Conservation (phyloP, 2,329 filamentous ascomycete species). For the Colletotrichum kahawae region DNA sequence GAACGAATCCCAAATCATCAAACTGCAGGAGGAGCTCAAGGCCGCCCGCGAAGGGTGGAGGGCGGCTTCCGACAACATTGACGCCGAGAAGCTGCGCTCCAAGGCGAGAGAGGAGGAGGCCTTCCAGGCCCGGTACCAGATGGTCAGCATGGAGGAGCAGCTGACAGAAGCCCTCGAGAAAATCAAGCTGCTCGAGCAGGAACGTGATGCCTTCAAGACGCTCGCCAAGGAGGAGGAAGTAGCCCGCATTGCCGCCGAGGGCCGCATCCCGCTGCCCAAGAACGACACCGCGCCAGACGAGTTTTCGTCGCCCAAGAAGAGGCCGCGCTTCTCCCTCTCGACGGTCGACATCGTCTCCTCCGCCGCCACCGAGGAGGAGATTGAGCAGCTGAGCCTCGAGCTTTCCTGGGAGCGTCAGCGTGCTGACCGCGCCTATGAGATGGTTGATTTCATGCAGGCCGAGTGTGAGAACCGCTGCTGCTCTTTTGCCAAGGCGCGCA, state of each 20-base stretch:
- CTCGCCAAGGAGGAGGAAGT: slow-evolving; percentile 77
- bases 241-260: slow-evolving; percentile 74
- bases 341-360: slow-evolving; percentile 59
- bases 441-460: slow-evolving; percentile 76
- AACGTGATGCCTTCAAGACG: slow-evolving; percentile 76
- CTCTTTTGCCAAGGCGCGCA: slow-evolving; percentile 54
- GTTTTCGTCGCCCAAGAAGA: slow-evolving; percentile 65
- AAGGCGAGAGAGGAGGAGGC: slow-evolving; percentile 71
- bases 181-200: slow-evolving; percentile 71
- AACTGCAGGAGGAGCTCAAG: slow-evolving; percentile 77
- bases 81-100: slow-evolving; percentile 67
- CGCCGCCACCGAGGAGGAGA: slow-evolving; percentile 60
- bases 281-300: slow-evolving; percentile 54
- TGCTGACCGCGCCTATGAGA: slow-evolving; percentile 72
- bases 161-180: slow-evolving; percentile 67
- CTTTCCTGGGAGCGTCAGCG: slow-evolving; percentile 66
- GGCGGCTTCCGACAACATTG: slow-evolving; percentile 62
- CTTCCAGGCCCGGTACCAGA: slow-evolving; percentile 69
- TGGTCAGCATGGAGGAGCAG: slow-evolving; percentile 70
- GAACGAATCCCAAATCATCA: slow-evolving; percentile 71
- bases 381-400: slow-evolving; percentile 59
- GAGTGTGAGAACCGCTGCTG: slow-evolving; percentile 76
- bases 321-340: slow-evolving; percentile 50
- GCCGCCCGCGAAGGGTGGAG: slow-evolving; percentile 59
- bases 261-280: slow-evolving; percentile 68